phyloP scores from a whole-genome alignment of 352 stramenopile species.

The Globisporangium viniferum region DNA sequence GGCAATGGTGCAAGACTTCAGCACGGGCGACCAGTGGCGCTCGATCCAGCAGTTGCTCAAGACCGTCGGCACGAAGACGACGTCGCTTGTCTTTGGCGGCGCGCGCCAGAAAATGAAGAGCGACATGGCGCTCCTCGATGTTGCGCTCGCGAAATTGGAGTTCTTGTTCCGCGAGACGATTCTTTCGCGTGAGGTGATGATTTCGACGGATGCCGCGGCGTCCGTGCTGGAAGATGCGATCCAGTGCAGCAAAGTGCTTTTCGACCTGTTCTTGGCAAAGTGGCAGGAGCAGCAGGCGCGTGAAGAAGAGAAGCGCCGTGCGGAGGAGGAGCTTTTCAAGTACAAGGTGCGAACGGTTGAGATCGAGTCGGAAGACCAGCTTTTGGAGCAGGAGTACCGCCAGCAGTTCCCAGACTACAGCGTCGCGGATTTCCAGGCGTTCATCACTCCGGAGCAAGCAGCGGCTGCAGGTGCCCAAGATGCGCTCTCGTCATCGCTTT shows the following conservation, averaged over 20 bases:
- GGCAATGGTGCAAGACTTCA: conserved; percentile 7
- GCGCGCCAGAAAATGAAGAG: conserved; percentile 51
- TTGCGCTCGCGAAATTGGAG: conserved; percentile 66
- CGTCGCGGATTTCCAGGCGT: conserved; percentile 59
- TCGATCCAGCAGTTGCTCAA: conserved; percentile 65
- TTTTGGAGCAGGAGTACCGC: conserved; percentile 86
- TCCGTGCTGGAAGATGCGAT: conserved; percentile 39
- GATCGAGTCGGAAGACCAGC: conserved; percentile 77
- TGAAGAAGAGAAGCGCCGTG: conserved; percentile 66
- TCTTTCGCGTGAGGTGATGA: conserved; percentile 15
- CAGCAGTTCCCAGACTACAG: conserved; percentile 94
- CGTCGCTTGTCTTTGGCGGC: conserved; percentile 44
- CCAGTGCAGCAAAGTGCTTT: conserved; percentile 65
- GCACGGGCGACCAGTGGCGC: conserved; percentile 49
- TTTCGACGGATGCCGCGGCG: conserved; percentile 22
- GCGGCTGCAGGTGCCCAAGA: conserved; percentile 3
- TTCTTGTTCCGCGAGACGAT: conserved; percentile 55
- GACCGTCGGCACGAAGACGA: conserved; percentile 39
- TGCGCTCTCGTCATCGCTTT: conserved; percentile 15
- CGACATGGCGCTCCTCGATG: conserved; percentile 68
- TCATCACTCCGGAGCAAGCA: conserved; percentile 45
- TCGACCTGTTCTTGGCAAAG: conserved; percentile 80
- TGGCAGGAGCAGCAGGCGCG: conserved; percentile 82
- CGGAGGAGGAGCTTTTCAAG: conserved; percentile 80
- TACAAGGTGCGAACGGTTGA: conserved; percentile 84